phyloP scores from a whole-genome alignment of 768 basidiomycete species.

The Phylloporus rhodoxanthus region DNA sequence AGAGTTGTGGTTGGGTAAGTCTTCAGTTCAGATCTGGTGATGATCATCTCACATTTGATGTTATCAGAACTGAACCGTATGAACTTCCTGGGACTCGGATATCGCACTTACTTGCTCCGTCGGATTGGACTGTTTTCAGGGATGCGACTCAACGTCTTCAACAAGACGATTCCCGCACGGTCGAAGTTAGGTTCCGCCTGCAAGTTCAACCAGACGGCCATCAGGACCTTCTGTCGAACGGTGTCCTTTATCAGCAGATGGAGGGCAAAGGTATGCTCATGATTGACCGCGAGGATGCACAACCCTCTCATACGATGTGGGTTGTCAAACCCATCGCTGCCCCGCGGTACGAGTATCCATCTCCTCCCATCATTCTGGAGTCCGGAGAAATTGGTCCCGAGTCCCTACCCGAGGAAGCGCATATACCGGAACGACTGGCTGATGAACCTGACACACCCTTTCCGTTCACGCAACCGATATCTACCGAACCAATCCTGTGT shows the following conservation, averaged over 20 bases:
- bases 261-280: slow-evolving; percentile 99
- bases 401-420: slow-evolving; percentile 30
- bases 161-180: slow-evolving; percentile 89
- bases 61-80: slow-evolving; percentile 71
- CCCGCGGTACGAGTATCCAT: slow-evolving; percentile 61
- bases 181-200: slow-evolving; percentile 87
- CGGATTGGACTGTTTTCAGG: slow-evolving; percentile 77
- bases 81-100: slow-evolving; percentile 74
- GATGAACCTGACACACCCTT: slow-evolving; percentile 61
- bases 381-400: slow-evolving; percentile 38
- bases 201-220: slow-evolving; percentile 60
- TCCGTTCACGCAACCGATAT: slow-evolving; percentile 72
- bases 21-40: background rate
- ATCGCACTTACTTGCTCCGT: slow-evolving; percentile 71
- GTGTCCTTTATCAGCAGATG: slow-evolving; percentile 72
- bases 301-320: slow-evolving; percentile 97
- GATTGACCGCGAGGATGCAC: slow-evolving; percentile 83
- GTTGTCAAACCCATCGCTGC: slow-evolving; percentile 79
- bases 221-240: slow-evolving; percentile 47
- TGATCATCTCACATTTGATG: slow-evolving; percentile 11
- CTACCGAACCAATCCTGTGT: slow-evolving; percentile 80
- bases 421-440: slow-evolving; percentile 33
- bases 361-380: slow-evolving; percentile 56
- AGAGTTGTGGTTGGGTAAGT: slow-evolving; percentile 82
- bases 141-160: slow-evolving; percentile 81